Evolutionary conservation across 352 stramenopile genomes (phyloP), one percentile per base, ranked within the genome.

Genomic region (Peronospora belbahrii): DNA sequence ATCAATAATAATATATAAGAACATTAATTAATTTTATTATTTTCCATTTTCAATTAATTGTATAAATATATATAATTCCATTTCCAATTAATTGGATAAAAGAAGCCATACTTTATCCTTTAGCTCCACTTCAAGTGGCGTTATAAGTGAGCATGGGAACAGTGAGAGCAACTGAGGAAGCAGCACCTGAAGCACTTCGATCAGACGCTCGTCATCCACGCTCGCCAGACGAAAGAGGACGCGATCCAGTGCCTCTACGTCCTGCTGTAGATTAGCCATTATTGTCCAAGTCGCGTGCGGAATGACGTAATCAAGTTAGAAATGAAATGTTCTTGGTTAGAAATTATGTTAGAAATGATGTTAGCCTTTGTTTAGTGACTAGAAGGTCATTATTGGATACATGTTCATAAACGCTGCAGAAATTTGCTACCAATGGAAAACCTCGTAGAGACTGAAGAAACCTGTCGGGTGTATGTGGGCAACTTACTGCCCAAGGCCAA

Each of bases 221-320:
- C 72, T 88, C 32, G 74, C 77, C 20, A 88, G 67, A 5, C 77
- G 77, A 70, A 88, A 88, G 35, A 86, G 65, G 52, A 88, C 68
- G 61, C 77, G 77, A 31, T 88, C 74, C 32, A 88, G 62, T 49
- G 74, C 77, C 18, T 84, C 74, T 20, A 78, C 61, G 18, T 88
- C 77, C 39, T 69, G 63, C 48, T 72, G 52, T 19, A 77, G 25
- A 10, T 69, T 20, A 4, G 36, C 48, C 32, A 42, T 42, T 7
- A 6, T 41, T 31, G 31, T 33, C 28, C 48, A 18, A 31, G 7
- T 19, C 14, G 32, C 10, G 20, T 45, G 15, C 24, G 22, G 43
- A 60, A 64, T 59, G 55, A 40, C 41, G 42, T 28, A 2, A n/a
- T n/a, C n/a, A n/a, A n/a, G n/a, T n/a, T n/a, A n/a, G n/a, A n/a